Evolutionary conservation across 1,284 basidiomycete genomes (phyloP), one percentile per base, ranked within the genome.

Genomic region (Earliella scabrosa): DNA sequence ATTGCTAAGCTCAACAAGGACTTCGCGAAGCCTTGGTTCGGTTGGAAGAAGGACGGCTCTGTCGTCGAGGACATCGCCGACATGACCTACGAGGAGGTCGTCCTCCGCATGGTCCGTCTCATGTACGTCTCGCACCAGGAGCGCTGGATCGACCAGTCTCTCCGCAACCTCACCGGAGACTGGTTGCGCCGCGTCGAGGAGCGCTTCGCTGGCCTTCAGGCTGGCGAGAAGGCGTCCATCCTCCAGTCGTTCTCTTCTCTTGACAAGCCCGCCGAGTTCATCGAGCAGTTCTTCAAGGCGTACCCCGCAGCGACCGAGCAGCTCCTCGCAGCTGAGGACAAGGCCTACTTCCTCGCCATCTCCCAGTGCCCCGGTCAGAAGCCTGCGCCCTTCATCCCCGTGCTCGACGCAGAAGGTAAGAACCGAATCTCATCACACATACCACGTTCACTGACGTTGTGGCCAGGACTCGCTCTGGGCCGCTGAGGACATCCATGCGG

Each of bases 41-140:
- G 90, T 20, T 88, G 88, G 85, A 98, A 97, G 87, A 94, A 94
- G 76, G 91, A 93, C 72, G 95, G 87, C 4, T 82, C 77, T 10
- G 86, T 93, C 64, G 92, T 92, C 36, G 85, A 88, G 60, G 94
- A 97, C 71, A 81, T 99, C 52, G 86, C 88, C 24, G 93, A 97
- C 68, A 98, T 99, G 97, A 98, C 97, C 16, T 99, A 99, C 75
- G 95, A 98, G 78, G 97, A 99, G 74, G 90, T 93, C 45, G 91
- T 92, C 7, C 81, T 94, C 61, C 88, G 97, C 56, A 91, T 98
- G 88, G 80, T 98, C 52, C 81, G 92, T 40, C 80, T 99, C 65
- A 96, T 97, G 92, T 98, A 92, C 71, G 93, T 98, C 63, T 72
- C 84, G 44, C 93, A 97, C 72, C 87, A 98, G 78, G 81, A 83